Conservation (phyloP, 768 basidiomycete species). For the Podaxis sp. region DNA sequence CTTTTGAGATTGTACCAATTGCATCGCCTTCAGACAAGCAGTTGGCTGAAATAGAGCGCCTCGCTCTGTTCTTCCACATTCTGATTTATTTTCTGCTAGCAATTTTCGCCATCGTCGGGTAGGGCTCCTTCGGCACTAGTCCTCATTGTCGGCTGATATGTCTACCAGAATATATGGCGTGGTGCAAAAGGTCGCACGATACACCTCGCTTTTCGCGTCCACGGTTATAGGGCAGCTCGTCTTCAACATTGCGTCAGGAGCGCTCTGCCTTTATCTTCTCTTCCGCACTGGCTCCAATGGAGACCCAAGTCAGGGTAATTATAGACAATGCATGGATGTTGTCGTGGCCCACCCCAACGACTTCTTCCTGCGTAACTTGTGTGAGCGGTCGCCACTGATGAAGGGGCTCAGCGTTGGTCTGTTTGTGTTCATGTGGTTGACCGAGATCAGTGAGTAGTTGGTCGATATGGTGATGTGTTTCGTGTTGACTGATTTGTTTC, state of each 20-base stretch:
- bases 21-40: conserved; percentile 8
- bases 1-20: neutral
- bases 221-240: conserved; percentile 26
- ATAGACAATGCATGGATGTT: conserved; percentile 8
- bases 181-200: conserved; percentile 10
- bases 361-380: conserved; percentile 7
- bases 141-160: neutral
- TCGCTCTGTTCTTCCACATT: conserved; percentile 21
- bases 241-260: conserved; percentile 27
- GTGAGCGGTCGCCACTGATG: conserved; percentile 2
- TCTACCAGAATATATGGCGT: conserved; percentile 20
- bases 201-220: conserved; percentile 19
- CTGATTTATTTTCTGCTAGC: conserved; percentile 18
- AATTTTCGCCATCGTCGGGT: conserved; percentile 20
- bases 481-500: neutral
- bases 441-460: conserved; percentile 2
- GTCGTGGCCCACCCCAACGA: neutral
- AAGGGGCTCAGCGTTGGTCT: conserved; percentile 3
- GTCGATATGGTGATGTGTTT: conserved; percentile 2
- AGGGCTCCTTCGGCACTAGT: neutral
- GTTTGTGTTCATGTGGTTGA: conserved; percentile 9
- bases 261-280: conserved; percentile 26
- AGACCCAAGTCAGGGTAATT: neutral
- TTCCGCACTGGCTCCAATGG: conserved; percentile 18
- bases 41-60: conserved; percentile 18